Conservation (phyloP, 2,329 filamentous ascomycete genomes). For the Fonsecaea multimorphosa region DNA sequence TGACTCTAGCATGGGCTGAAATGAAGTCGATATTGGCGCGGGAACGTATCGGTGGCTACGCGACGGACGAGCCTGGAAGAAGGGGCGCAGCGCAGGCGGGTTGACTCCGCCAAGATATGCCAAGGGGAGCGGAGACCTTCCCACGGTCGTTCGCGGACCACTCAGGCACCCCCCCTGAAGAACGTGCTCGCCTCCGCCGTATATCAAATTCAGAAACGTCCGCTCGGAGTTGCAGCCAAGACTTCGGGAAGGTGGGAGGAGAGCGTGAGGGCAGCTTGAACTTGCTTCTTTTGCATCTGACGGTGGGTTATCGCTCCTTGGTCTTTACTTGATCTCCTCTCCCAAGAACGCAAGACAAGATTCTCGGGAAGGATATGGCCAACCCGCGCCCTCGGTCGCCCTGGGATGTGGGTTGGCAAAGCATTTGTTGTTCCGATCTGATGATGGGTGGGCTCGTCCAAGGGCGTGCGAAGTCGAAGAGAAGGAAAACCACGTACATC, state of each 20-base stretch:
- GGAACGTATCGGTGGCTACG: neutral
- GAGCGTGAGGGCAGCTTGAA: slow-evolving; percentile 7
- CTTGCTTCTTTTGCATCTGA: slow-evolving; percentile 10
- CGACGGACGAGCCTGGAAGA: neutral
- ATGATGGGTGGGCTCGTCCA: slow-evolving; percentile 1
- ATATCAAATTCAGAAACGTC: slow-evolving; percentile 2
- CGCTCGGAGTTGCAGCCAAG: slow-evolving; percentile 9
- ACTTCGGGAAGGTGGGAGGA: neutral
- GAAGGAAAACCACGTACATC: neutral
- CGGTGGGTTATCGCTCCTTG: slow-evolving; percentile 7
- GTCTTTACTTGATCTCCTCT: slow-evolving; percentile 3
- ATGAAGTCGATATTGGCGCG: neutral
- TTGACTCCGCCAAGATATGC: neutral
- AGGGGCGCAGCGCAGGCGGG: neutral
- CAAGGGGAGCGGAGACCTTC: neutral
- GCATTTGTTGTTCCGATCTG: slow-evolving; percentile 1
- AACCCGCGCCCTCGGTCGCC: neutral
- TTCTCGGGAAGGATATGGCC: neutral
- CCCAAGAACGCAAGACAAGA: neutral
- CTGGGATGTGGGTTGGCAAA: neutral
- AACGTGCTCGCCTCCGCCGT: neutral
- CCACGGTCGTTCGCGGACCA: neutral
- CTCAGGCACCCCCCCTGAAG: neutral
- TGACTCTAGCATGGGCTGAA: neutral
- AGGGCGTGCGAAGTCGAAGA: neutral